Evolutionary conservation across 176 grass and related monocot species (phyloP).

Genomic region (Phragmites australis): DNA sequence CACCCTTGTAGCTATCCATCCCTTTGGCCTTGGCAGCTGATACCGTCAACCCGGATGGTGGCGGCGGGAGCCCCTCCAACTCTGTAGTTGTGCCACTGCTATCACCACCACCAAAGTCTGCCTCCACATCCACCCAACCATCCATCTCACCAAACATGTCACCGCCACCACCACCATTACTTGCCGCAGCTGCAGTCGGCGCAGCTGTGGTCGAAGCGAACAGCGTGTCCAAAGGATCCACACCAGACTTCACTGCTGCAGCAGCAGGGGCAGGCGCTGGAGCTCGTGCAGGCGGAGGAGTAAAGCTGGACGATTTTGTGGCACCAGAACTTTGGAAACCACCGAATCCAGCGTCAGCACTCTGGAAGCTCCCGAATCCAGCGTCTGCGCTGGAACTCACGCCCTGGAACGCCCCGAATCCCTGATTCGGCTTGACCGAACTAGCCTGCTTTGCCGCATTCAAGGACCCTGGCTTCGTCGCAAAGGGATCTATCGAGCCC

Average conservation of each 20-base stretch:
- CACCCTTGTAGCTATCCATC: slow-evolving; percentile 94
- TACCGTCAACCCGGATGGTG: slow-evolving; percentile 74
- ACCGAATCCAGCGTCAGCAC: slow-evolving; percentile 38
- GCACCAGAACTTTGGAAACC: slow-evolving; percentile 46
- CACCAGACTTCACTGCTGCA: slow-evolving; percentile 23
- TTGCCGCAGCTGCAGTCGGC: slow-evolving; percentile 30
- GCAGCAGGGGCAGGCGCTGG: slow-evolving; percentile 41
- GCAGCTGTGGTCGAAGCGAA: slow-evolving; percentile 69
- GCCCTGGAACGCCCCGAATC: slow-evolving; percentile 60
- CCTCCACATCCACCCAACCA: slow-evolving; percentile 76
- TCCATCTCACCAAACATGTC: slow-evolving; percentile 81
- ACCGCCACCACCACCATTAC: slow-evolving; percentile 34
- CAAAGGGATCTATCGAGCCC: slow-evolving; percentile 74
- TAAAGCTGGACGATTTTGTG: slow-evolving; percentile 45
- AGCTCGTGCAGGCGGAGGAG: slow-evolving; percentile 44
- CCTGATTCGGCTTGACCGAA: slow-evolving; percentile 46
- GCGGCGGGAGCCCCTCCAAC: slow-evolving; percentile 80
- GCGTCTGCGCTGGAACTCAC: slow-evolving; percentile 24
- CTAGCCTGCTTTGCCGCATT: slow-evolving; percentile 32
- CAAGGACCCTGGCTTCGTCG: slow-evolving; percentile 53
- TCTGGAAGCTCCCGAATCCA: slow-evolving; percentile 59
- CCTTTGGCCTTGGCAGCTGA: slow-evolving; percentile 73
- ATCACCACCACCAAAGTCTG: slow-evolving; percentile 67
- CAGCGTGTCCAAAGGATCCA: slow-evolving; percentile 70
- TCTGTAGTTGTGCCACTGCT: slow-evolving; percentile 64